phyloP scores from a whole-genome alignment of 176 grass and related monocot species.

The Pharus latifolius region DNA sequence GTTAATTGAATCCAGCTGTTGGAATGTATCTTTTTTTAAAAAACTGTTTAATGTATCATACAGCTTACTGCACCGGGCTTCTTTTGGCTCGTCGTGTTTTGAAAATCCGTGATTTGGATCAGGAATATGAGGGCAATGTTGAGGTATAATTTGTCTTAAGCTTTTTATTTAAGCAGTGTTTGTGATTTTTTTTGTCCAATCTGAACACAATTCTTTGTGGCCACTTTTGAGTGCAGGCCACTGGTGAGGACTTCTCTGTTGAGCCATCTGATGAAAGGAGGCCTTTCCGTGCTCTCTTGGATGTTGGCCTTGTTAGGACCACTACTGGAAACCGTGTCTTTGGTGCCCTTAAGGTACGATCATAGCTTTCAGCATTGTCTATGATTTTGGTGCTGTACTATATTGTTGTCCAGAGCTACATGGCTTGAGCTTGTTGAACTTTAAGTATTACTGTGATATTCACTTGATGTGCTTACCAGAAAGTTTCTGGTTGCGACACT shows the following conservation, averaged over 20 bases:
- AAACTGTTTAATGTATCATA: not conserved
- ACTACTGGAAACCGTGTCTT: slow-evolving; percentile 69
- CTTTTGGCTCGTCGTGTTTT: slow-evolving; percentile 63
- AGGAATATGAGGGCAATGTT: slow-evolving; percentile 53
- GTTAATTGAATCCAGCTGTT: not conserved
- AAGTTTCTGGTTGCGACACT: too few species aligned
- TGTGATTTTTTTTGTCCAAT: not conserved
- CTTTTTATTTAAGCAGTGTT: not conserved
- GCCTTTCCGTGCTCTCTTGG: slow-evolving; percentile 62
- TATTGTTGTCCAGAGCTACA: too few species aligned
- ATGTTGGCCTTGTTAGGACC: slow-evolving; percentile 68
- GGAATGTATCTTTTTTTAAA: too few species aligned
- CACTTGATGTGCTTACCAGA: too few species aligned
- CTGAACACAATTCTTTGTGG: not conserved
- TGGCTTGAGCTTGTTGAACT: too few species aligned
- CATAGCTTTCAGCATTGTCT: too few species aligned
- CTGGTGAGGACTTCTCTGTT: slow-evolving; percentile 54
- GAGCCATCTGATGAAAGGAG: slow-evolving; percentile 41
- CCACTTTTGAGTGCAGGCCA: slow-evolving; percentile 16
- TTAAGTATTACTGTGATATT: too few species aligned
- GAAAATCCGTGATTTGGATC: slow-evolving; percentile 38
- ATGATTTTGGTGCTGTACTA: not conserved
- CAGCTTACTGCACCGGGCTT: slow-evolving; percentile 63
- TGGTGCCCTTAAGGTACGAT: slow-evolving; percentile 57
- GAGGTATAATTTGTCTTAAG: slow-evolving; percentile 18